Evolutionary conservation across 176 grass and related monocot species (phyloP).

Genomic region (Oryza nivara): DNA sequence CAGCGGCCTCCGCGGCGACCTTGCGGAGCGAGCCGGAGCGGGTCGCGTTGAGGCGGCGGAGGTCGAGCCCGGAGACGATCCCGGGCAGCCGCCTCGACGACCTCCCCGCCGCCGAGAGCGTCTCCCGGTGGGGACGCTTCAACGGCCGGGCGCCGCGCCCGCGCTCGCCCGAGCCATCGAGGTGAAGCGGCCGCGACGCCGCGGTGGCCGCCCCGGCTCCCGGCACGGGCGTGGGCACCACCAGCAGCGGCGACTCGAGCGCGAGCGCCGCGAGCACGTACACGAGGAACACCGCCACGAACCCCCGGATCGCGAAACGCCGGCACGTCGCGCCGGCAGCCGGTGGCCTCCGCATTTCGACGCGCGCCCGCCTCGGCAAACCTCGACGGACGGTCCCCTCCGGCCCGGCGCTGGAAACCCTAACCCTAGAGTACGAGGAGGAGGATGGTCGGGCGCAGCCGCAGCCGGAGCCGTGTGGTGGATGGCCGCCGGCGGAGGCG

Average conservation of each 20-base stretch:
- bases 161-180: slow-evolving; percentile 25
- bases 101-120: slow-evolving; percentile 37
- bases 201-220: not conserved
- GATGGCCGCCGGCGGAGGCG: slow-evolving; percentile 26
- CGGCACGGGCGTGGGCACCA: slow-evolving; percentile 39
- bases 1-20: slow-evolving; percentile 69
- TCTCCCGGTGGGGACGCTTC: slow-evolving; percentile 43
- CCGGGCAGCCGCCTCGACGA: slow-evolving; percentile 7
- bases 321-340: slow-evolving; percentile 29
- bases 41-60: slow-evolving; percentile 57
- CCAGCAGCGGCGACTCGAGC: slow-evolving; percentile 60
- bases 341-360: slow-evolving; percentile 70
- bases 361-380: not conserved
- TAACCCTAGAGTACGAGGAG: slow-evolving; percentile 45
- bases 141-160: slow-evolving; percentile 20
- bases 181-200: slow-evolving; percentile 29
- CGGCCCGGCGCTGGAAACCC: slow-evolving; percentile 30
- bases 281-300: slow-evolving; percentile 47
- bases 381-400: not conserved
- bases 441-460: not conserved
- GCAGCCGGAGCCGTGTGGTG: not conserved
- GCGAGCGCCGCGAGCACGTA: slow-evolving; percentile 53
- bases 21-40: slow-evolving; percentile 58
- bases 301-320: slow-evolving; percentile 50
- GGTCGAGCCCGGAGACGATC: slow-evolving; percentile 69